Conservation (phyloP, 805 yeast genomes). For the Saccharomycopsis sp. region DNA sequence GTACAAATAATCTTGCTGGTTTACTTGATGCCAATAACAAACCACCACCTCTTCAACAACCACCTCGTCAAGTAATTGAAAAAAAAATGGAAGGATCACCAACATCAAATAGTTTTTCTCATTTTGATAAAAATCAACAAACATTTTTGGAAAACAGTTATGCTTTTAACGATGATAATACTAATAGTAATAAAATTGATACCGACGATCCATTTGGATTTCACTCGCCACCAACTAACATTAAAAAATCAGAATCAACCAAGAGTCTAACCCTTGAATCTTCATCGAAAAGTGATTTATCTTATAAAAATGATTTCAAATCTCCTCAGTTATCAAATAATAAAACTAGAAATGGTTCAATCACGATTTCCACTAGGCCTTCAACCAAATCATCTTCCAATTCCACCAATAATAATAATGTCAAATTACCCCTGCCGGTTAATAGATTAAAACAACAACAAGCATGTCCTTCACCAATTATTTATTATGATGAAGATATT, state of each 20-base stretch:
- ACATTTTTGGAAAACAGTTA: not conserved
- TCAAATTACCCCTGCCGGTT: no score
- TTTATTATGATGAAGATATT: constrained; percentile 12
- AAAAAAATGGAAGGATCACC: not conserved
- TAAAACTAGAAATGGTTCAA: no score
- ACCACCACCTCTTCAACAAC: not conserved
- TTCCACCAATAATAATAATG: no score
- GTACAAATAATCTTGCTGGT: not conserved
- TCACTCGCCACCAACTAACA: not conserved
- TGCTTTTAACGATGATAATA: not conserved
- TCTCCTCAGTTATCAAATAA: no score
- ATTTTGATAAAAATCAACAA: not conserved
- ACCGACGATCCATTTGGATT: not conserved
- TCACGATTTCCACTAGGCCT: no score
- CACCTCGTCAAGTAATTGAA: not conserved
- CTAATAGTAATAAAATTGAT: not conserved
- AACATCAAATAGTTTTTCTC: not conserved
- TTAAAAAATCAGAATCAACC: not conserved
- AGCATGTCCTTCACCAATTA: not conserved
- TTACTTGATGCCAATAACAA: no score
- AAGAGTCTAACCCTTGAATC: not conserved
- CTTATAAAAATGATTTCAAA: no score
- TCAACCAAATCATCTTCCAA: no score
- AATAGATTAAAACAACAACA: no score
- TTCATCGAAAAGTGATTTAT: no score